These are phyloP conservation scores for Verruconis gallopava DNA, from an alignment of 2,329 filamentous ascomycete genomes.

Conservation along the genomic window DNA sequence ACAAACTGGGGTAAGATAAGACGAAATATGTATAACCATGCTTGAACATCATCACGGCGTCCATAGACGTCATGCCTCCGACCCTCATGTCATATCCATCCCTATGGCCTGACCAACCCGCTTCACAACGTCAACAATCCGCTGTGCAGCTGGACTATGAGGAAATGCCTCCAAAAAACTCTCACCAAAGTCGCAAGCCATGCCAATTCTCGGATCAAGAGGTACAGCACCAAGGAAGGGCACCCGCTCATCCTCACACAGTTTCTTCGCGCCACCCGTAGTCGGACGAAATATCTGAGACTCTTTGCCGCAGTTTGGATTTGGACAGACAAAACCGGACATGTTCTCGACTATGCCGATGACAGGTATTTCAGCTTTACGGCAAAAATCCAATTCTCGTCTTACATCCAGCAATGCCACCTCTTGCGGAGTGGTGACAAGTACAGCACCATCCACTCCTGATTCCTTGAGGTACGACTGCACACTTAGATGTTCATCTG, in stretches of 20 bases:
- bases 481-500: slow-evolving; percentile 88
- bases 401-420: slow-evolving; percentile 82
- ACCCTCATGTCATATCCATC: slow-evolving; percentile 8
- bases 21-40: no score
- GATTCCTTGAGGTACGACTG: slow-evolving; percentile 84
- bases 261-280: slow-evolving; percentile 68
- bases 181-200: slow-evolving; percentile 95
- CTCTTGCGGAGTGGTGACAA: slow-evolving; percentile 93
- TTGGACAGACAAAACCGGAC: slow-evolving; percentile 87
- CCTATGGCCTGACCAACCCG: slow-evolving; percentile 43
- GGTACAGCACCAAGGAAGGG: slow-evolving; percentile 85
- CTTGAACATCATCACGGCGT: no score
- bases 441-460: slow-evolving; percentile 82
- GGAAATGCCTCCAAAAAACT: slow-evolving; percentile 92
- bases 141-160: slow-evolving; percentile 78
- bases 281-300: slow-evolving; percentile 80
- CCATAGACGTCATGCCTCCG: no score
- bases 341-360: slow-evolving; percentile 95
- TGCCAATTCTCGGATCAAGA: slow-evolving; percentile 83
- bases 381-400: slow-evolving; percentile 96
- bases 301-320: slow-evolving; percentile 58
- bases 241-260: slow-evolving; percentile 78
- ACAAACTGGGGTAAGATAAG: no score
- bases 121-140: slow-evolving; percentile 68
- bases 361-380: slow-evolving; percentile 80